Conservation (phyloP, 2,329 filamentous ascomycete genomes). For the Aspergillus tamarii region DNA sequence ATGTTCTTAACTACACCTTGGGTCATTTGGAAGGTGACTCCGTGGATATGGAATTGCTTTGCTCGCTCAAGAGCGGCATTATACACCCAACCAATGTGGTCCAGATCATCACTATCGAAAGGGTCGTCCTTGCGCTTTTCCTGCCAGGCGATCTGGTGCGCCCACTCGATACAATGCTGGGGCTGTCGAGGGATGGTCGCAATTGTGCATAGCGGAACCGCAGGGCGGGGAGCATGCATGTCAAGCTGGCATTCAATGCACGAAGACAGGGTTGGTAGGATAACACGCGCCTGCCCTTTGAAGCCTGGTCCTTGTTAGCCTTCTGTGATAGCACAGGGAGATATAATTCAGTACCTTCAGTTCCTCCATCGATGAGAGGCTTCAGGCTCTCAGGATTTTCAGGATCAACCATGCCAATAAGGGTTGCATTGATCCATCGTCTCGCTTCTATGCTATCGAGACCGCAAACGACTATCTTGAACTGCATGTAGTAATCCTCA, state of each 20-base stretch:
- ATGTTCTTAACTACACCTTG: conserved; percentile 99
- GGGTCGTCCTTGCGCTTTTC: conserved; percentile 78
- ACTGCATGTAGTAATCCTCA: conserved; percentile 95
- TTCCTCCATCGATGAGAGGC: conserved; percentile 93
- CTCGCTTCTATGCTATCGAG: conserved; percentile 95
- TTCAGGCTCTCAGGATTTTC: conserved; percentile 84
- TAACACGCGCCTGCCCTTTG: conserved; percentile 93
- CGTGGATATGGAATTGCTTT: conserved; percentile 83
- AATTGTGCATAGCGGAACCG: conserved; percentile 93
- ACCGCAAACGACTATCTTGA: conserved; percentile 90
- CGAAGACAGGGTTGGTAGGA: conserved; percentile 87
- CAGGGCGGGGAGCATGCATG: conserved; percentile 97
- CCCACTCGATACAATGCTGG: conserved; percentile 98
- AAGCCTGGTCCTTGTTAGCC: conserved; percentile 62
- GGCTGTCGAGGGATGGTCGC: conserved; percentile 95
- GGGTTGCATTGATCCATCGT: conserved; percentile 96
- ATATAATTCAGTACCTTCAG: conserved; percentile 64
- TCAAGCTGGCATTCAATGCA: conserved; percentile 98
- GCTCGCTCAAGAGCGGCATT: conserved; percentile 80
- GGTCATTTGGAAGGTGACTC: conserved; percentile 92
- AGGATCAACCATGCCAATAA: conserved; percentile 86
- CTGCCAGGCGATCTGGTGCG: conserved; percentile 97
- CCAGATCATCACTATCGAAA: conserved; percentile 93
- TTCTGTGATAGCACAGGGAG: neutral
- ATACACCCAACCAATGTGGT: conserved; percentile 97